Evolutionary conservation across 116 monocot species (phyloP).

Genomic region (Posidonia oceanica): DNA sequence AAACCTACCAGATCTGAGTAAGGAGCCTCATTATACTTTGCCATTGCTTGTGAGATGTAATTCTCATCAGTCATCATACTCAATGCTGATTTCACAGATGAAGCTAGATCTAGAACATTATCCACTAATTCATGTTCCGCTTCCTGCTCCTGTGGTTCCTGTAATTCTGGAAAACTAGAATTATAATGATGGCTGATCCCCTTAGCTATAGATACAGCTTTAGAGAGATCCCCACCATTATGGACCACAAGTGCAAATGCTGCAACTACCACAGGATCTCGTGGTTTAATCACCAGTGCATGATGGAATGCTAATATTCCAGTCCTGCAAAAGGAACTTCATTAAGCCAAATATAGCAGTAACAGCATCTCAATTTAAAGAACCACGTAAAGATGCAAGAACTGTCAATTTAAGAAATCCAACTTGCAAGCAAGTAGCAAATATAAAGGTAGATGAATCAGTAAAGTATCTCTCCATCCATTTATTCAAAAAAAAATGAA

Average conservation of each 20-base stretch:
- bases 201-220: slow-evolving; percentile 57
- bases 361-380: background rate
- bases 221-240: slow-evolving; percentile 73
- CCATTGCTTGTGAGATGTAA: slow-evolving; percentile 63
- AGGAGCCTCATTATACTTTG: slow-evolving; percentile 70
- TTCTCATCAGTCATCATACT: slow-evolving; percentile 69
- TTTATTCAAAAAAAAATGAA: no score
- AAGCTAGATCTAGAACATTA: slow-evolving; percentile 45
- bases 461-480: no score
- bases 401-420: no score
- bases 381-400: background rate
- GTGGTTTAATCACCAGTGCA: slow-evolving; percentile 42
- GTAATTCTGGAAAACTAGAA: slow-evolving; percentile 44
- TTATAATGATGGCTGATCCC: slow-evolving; percentile 38
- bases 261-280: slow-evolving; percentile 65
- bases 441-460: no score
- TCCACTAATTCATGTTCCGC: slow-evolving; percentile 26
- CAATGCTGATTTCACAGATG: slow-evolving; percentile 37
- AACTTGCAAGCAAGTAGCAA: no score
- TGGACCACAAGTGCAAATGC: slow-evolving; percentile 67
- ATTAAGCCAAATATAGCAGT: background rate
- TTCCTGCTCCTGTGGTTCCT: slow-evolving; percentile 29
- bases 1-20: slow-evolving; percentile 64
- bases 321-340: slow-evolving; percentile 35
- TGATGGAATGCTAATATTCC: slow-evolving; percentile 83